These are phyloP conservation scores for Fusarium illudens DNA, from an alignment of 2,329 filamentous ascomycete species.

Conservation along the genomic window DNA sequence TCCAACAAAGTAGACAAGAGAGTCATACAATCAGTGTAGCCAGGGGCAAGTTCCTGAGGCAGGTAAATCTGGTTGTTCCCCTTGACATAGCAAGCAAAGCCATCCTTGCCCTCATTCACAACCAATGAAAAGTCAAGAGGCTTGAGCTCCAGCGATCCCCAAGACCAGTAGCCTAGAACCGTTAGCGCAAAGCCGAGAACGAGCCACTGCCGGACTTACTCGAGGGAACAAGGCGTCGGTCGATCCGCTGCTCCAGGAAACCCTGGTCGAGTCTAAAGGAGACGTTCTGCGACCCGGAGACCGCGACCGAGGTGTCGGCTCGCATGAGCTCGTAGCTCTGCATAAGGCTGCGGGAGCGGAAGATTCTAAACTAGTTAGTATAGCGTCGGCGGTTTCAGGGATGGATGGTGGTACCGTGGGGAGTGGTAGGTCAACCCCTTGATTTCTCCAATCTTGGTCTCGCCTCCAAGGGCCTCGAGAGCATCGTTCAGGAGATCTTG, in stretches of 20 bases:
- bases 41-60: constrained; percentile 2
- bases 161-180: constrained; percentile 3
- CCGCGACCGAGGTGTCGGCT: constrained; percentile 2
- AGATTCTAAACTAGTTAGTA: background rate
- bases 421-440: constrained; percentile 2
- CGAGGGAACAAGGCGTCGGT: constrained; percentile 6
- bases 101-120: constrained; percentile 6
- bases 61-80: constrained; percentile 19
- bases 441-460: background rate
- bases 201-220: background rate
- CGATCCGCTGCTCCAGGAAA: constrained; percentile 9
- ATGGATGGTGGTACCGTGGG: background rate
- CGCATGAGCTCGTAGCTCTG: constrained; percentile 9
- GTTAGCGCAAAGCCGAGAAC: background rate
- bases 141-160: constrained; percentile 3
- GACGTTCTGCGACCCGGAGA: constrained; percentile 11
- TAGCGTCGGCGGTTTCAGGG: background rate
- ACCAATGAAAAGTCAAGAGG: constrained; percentile 11
- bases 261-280: constrained; percentile 8
- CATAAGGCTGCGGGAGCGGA: constrained; percentile 14
- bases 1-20: no score
- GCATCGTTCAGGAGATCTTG: background rate
- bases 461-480: background rate
- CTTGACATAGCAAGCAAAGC: constrained; percentile 10
- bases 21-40: constrained; percentile 13